phyloP scores from a whole-genome alignment of 148 eudicot species.

The Gaultheria prostrata region DNA sequence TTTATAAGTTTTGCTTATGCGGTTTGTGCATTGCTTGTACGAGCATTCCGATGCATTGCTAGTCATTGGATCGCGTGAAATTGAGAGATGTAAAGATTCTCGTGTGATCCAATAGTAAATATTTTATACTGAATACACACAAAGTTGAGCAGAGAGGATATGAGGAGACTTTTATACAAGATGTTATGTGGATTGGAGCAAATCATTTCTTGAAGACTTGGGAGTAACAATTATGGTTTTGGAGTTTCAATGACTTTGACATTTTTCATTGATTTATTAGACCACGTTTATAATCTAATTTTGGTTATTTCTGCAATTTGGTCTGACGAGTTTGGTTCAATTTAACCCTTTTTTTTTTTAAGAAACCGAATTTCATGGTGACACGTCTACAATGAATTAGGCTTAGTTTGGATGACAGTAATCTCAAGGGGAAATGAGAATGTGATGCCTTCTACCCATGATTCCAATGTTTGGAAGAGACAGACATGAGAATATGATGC shows the following conservation, averaged over 20 bases:
- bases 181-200: neutral
- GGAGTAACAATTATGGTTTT: neutral
- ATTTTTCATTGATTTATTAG: neutral
- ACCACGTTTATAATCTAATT: neutral
- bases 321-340: neutral
- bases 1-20: neutral
- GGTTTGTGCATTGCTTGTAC: no score
- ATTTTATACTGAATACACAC: neutral
- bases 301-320: neutral
- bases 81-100: neutral
- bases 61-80: neutral
- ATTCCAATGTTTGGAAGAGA: no score
- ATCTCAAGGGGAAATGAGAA: no score
- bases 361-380: no score
- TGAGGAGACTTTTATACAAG: neutral
- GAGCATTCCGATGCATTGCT: neutral
- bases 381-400: no score
- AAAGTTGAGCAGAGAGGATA: neutral
- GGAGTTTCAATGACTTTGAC: neutral
- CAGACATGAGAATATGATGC: no score
- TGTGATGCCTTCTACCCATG: no score
- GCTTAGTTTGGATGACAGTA: no score
- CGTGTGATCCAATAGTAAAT: neutral
- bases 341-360: no score
- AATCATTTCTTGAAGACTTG: neutral